Evolutionary conservation across 2,329 filamentous ascomycete genomes (phyloP), one percentile per base, ranked within the genome.

Genomic region (Fusarium solani-melongenae): DNA sequence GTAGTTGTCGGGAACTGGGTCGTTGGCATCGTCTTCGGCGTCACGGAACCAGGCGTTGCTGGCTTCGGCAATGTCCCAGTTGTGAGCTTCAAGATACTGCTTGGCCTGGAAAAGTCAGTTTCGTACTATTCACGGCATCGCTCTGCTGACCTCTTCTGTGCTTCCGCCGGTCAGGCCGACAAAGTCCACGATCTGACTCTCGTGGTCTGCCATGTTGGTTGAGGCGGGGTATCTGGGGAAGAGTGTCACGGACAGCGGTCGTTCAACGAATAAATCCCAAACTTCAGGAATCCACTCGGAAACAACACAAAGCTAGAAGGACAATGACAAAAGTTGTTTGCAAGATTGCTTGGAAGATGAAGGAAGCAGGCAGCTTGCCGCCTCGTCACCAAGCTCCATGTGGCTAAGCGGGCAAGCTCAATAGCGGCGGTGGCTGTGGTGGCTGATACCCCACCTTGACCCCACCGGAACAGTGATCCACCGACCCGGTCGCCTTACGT

Each of bases 1-100:
- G 76, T 92, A 91, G 49, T 81, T 81, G 56, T 84, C 83, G 22
- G 71, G 68, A 7, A 62, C 55, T n/a, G 84, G 82, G 24, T 78
- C 80, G 71, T 85, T 84, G 67, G 85, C 87, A 29, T 91, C 89
- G 36, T 86, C 83, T 66, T 89, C 76, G 29, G 69, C 76, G 34
- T 77, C 86, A 69, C 86, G 85, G 78, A 90, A 94, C 83, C 88
- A 93, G 59, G 90, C 87, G 33, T 89, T 86, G 62, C 89, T 87
- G 17, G 92, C 92, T 11, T 86, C 83, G 73, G 88, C 86, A 49
- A 94, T 83, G 77, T 94, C 88, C 92, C 93, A 94, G 72, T 88
- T 84, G 77, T 88, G 91, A 38, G 88, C 87, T 24, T 86, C 84
- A 9, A 96, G 89, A 74, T 93, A 93, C 69, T 92, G 87, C 64